Percentiles rank a stretch among this genome's conserved stretches.
phyloP scores from a whole-genome alignment of 495 filamentous ascomycete species.

The Trichoderma orchidacearum region DNA sequence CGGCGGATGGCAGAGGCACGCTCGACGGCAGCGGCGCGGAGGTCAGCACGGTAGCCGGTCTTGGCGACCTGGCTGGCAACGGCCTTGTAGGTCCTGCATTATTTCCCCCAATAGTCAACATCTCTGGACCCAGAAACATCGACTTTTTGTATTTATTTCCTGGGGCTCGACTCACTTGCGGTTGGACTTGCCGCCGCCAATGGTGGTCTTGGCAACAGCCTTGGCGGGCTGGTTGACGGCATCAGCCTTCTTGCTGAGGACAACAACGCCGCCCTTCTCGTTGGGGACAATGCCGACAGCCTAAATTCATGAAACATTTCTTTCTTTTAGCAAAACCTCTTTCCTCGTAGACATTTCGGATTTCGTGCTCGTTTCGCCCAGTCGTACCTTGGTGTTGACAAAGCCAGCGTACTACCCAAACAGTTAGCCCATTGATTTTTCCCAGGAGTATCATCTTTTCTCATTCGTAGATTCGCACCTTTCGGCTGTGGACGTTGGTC shows the following conservation, averaged over 20 bases:
- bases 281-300: conserved; percentile 62
- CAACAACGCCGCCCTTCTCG: conserved; percentile 55
- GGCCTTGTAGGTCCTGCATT: conserved; percentile 66
- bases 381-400: conserved; percentile 79
- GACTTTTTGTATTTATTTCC: background rate
- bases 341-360: background rate
- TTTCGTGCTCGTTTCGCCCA: background rate
- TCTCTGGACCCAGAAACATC: background rate
- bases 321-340: conserved; percentile 9
- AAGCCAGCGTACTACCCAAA: conserved; percentile 65
- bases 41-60: conserved; percentile 72
- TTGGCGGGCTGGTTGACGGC: conserved; percentile 54
- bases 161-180: conserved; percentile 64
- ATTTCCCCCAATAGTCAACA: conserved; percentile 4
- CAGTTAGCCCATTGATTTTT: conserved; percentile 14
- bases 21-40: conserved; percentile 75
- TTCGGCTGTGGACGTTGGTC: conserved; percentile 77
- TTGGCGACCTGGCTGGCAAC: conserved; percentile 71
- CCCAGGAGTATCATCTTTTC: background rate
- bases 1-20: conserved; percentile 76
- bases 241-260: conserved; percentile 75
- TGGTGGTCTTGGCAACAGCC: conserved; percentile 47
- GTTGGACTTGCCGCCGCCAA: conserved; percentile 50
- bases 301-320: conserved; percentile 38
- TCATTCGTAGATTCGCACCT: conserved; percentile 41